Base-by-base conservation (phyloP, 306 rosid species). In the Trifolium repens region DNA sequence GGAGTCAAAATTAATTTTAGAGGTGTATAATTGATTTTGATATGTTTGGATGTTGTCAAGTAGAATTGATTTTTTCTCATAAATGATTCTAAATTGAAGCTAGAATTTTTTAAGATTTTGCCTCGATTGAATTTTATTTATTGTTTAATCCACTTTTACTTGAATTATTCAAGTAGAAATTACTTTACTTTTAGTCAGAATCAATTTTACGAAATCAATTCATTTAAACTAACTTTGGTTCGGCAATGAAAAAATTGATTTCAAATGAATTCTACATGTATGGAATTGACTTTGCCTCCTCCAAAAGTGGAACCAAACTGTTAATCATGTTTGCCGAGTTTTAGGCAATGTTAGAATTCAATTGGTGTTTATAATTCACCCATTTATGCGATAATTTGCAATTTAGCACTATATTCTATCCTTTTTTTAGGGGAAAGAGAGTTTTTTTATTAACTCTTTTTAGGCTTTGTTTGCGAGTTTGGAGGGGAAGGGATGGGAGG, bases 381-480 rank as follows among this genome's bases (percentile, higher is more conserved):
- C 9, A 2, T 78, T 13, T 50, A 44, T 30, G 69, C 3, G 8
- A 24, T 22, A 4, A 19, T 74, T 62, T 47, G 59, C 53, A 32
- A 32, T 32, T 32, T 32, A 32, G 35, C 35, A 72, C 64, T 30
- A 8, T 63, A 9, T 54, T 44, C n/a, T 47, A 17, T 34, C 47
- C 3, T 8, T 52, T 55, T 55, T 26, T n/a, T 57, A 15, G 11
- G 65, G 30, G 61, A 43, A 40, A 16, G 3, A 37, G 57, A 26
- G 34, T 71, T 50, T 50, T 30, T 50, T 50, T 27, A 27, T 61
- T n/a, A 55, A 64, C 32, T 74, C 71, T 40, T 47, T 52, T 24
- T 44, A n/a, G n/a, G n/a, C n/a, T n/a, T n/a, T n/a, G n/a, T n/a
- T n/a, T n/a, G n/a, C n/a, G n/a, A n/a, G n/a, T n/a, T n/a, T n/a